Evolutionary conservation across 495 filamentous ascomycete genomes (phyloP), one percentile per base, ranked within the genome.

Genomic region (Penicillium lividum): DNA sequence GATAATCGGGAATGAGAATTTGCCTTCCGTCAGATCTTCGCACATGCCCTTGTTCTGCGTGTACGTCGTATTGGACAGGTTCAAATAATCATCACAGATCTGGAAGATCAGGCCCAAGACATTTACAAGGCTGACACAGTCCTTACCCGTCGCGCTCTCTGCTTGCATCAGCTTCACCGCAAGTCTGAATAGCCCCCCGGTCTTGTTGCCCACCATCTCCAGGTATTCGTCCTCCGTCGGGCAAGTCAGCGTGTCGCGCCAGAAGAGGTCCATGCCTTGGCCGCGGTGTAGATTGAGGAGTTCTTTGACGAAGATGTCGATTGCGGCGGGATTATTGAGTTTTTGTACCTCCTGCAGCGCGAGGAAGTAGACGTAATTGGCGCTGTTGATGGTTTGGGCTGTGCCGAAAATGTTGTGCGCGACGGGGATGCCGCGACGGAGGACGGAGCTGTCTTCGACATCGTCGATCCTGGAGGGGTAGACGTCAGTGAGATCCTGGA

Each of bases 191-290:
- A 99, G 82, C 3, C 94, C 94, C 28, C 94, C 94, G 4, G 94
- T 99, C 74, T 99, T 98, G 76, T 98, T 98, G 62, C 87, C 86
- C 43, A 98, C 95, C 94, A 98, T 98, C 72, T 98, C 93, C 15
- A 98, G 83, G 75, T 98, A 98, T 68, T 98, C 93, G 59, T 96
- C 92, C 74, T 98, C 93, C 46, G 84, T 92, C 29, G 94, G 94
- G 70, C 92, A 97, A 31, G 87, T 96, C 50, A 97, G 79, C 6
- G 90, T 92, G 74, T 98, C 94, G 11, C 94, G 83, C 94, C 94
- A 99, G 79, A 90, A 97, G 51, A 99, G 82, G 67, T 99, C 94
- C 89, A 98, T 95, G 40, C 94, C 94, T 67, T 99, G 94, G 10
- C 94, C 94, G 33, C 93, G 84, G 75, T 98, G 95, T 22, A 98